phyloP scores from a whole-genome alignment of 2,329 filamentous ascomycete species.

The Colletotrichum spinosum region DNA sequence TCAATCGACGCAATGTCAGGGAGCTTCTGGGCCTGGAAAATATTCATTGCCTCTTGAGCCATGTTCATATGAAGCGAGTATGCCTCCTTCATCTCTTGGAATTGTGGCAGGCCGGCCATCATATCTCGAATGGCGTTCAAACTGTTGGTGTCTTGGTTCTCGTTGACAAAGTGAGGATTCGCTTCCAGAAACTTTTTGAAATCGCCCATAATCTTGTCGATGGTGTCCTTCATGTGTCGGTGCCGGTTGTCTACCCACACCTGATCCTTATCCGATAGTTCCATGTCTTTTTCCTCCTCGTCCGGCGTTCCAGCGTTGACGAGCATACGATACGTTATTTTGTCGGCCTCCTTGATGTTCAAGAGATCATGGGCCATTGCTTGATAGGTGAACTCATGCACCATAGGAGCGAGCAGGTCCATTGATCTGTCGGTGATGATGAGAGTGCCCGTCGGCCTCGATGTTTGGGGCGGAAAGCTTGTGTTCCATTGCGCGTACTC shows the following conservation, averaged over 20 bases:
- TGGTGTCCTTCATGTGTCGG: slow-evolving; percentile 97
- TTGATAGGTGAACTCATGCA: slow-evolving; percentile 98
- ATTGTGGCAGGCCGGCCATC: slow-evolving; percentile 93
- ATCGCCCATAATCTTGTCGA: slow-evolving; percentile 91
- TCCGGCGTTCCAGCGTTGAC: slow-evolving; percentile 79
- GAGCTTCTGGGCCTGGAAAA: slow-evolving; percentile 87
- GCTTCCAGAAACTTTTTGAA: slow-evolving; percentile 92
- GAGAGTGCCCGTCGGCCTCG: slow-evolving; percentile 83
- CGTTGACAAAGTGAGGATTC: slow-evolving; percentile 91
- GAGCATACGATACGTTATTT: slow-evolving; percentile 84
- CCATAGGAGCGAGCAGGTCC: slow-evolving; percentile 86
- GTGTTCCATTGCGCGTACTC: slow-evolving; percentile 86
- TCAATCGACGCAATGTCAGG: slow-evolving; percentile 89
- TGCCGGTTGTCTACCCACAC: slow-evolving; percentile 97
- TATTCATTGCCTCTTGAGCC: slow-evolving; percentile 97
- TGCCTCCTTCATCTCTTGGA: slow-evolving; percentile 93
- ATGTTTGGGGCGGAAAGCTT: slow-evolving; percentile 84
- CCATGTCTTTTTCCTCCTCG: slow-evolving; percentile 88
- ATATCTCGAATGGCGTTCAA: slow-evolving; percentile 96
- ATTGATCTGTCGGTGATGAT: slow-evolving; percentile 92
- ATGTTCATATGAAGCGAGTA: slow-evolving; percentile 96
- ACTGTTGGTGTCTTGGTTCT: slow-evolving; percentile 75
- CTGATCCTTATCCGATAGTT: slow-evolving; percentile 89
- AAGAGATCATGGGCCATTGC: slow-evolving; percentile 97
- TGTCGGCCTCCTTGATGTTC: slow-evolving; percentile 88